Evolutionary conservation across 192 early-diverging fungal genomes (phyloP), one percentile per base, ranked within the genome.

Genomic region (Backusella psychrophila): DNA sequence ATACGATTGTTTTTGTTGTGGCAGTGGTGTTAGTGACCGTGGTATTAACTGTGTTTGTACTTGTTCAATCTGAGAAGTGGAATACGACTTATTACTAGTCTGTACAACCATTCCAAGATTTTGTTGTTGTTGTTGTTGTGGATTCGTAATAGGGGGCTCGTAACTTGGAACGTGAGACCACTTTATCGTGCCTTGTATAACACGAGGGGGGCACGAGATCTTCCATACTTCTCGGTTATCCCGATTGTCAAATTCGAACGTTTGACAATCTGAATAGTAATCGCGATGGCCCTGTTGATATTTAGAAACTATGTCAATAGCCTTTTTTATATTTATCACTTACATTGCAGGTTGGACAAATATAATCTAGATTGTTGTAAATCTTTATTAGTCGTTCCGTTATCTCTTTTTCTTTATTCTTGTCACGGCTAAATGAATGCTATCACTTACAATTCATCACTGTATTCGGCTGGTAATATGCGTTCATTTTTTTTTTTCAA

Each of bases 191-290:
- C 46, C 46, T 49, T 49, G 46, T 49, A 49, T 49, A 49, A 49
- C 46, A 21, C 17, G 56, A 63, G 0, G 26, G 56, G 56, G 23
- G 11, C 23, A 29, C 56, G 23, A 63, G 56, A 63, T 63, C 56
- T 29, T 63, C 23, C 23, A 63, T 63, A 26, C 23, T 29, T 63
- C 56, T 63, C 56, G 56, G 56, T 23, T 14, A 11, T 26, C 8
- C 56, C 56, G 56, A 63, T 63, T 63, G 56, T 63, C 56, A 63
- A 63, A 63, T 26, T 63, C 56, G 12, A 63, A 63, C 12, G 56
- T 63, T 63, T 63, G 56, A 63, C 56, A 63, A 12, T 3, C 23
- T 29, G 56, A 63, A 63, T 3, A 49, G 19, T 49, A 12, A 59
- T 26, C 53, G 11, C 12, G 23, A 23, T 59, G 23, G 11, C 53